A percentile compares a stretch with the other conserved stretches of the same genome.
phyloP scores from a whole-genome alignment of 2,329 filamentous ascomycete genomes.

The Pezicula carpinea region DNA sequence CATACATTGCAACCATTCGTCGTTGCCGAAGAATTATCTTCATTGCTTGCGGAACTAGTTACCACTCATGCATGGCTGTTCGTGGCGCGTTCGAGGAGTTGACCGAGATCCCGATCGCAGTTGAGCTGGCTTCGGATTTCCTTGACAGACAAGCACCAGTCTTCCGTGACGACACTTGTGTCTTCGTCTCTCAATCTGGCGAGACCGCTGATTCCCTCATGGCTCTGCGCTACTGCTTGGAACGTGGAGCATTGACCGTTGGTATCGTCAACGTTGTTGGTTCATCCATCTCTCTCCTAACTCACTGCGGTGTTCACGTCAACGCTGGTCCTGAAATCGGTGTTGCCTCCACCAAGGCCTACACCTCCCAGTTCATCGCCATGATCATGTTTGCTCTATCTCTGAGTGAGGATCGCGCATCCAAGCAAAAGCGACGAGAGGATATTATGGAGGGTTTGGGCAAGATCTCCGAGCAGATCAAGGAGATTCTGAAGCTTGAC shows the following conservation, averaged over 20 bases:
- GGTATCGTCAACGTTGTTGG: conserved; percentile 98
- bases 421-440: conserved; percentile 84
- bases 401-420: conserved; percentile 91
- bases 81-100: conserved; percentile 97
- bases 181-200: conserved; percentile 98
- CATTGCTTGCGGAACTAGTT: conserved; percentile 97
- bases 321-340: conserved; percentile 98
- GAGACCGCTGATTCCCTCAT: conserved; percentile 97
- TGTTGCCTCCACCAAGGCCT: conserved; percentile 98
- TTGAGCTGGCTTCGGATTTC: conserved; percentile 97
- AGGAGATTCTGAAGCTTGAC: conserved; percentile 84
- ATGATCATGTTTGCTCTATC: conserved; percentile 99
- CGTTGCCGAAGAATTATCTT: conserved; percentile 97
- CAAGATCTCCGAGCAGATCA: conserved; percentile 87
- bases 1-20: conserved; percentile 94
- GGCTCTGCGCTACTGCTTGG: conserved; percentile 95
- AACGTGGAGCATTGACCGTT: conserved; percentile 94
- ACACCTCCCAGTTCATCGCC: conserved; percentile 98
- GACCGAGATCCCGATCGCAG: conserved; percentile 94
- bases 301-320: conserved; percentile 99
- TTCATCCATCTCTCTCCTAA: conserved; percentile 96
- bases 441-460: conserved; percentile 94
- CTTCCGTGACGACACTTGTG: conserved; percentile 98
- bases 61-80: conserved; percentile 99
- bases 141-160: conserved; percentile 93